Evolutionary conservation across 441 rosid species (phyloP).

Genomic region (Metrosideros polymorpha): DNA sequence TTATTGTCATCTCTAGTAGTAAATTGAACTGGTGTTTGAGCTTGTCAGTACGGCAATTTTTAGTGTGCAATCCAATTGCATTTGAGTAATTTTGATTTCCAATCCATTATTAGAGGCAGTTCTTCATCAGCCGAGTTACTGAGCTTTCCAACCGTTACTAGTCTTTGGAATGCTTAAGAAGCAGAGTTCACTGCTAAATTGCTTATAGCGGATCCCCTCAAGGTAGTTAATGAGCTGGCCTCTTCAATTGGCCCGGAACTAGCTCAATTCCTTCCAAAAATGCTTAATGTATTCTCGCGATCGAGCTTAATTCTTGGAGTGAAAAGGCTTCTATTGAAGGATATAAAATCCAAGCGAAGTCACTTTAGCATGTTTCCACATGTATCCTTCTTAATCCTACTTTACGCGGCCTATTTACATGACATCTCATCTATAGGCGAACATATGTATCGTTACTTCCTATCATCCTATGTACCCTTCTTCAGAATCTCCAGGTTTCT

Average conservation of each 20-base stretch:
- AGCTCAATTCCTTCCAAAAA: not conserved
- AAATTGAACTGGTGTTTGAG: conserved; percentile 16
- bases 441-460: not conserved
- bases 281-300: not conserved
- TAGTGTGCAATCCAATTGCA: not conserved
- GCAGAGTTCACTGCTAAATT: not conserved
- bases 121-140: not conserved
- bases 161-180: not conserved
- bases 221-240: not conserved
- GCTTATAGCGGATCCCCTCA: not conserved
- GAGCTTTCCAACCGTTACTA: not conserved
- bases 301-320: not conserved
- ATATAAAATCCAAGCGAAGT: not conserved
- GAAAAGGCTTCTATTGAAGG: not conserved
- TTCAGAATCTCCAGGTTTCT: not conserved
- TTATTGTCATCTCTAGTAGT: conserved; percentile 49
- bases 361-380: not conserved
- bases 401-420: not conserved
- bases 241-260: not conserved
- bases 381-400: not conserved
- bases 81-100: not conserved
- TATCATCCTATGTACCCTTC: not conserved
- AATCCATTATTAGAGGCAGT: not conserved
- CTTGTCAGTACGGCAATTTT: not conserved
- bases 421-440: not conserved